Evolutionary conservation across 2,329 filamentous ascomycete species (phyloP), one percentile per base, ranked within the genome.

Genomic region (Claviceps quebecensis): DNA sequence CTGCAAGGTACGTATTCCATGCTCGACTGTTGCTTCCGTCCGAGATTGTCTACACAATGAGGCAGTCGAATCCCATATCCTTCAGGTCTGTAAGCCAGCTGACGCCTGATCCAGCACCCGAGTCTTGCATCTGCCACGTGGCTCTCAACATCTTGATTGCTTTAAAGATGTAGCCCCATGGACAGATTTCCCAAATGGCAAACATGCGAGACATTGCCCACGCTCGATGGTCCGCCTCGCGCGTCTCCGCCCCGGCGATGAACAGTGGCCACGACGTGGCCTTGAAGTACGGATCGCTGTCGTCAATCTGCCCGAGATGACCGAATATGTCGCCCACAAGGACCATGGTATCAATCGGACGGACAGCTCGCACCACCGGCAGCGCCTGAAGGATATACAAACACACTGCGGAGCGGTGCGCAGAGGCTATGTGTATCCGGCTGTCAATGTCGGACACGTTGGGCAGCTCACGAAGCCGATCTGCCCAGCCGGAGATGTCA

Each of bases 231-330:
- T 66, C 63, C 0, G 65, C 61, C 50, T 75, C 69, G 43, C 69
- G 68, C 3, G 74, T 73, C 57, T 80, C 77, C 0, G 76, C 76
- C 1, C 77, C 77, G 2, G 74, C 75, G 34, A 81, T 70, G 55
- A 80, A 80, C 0, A 76, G 68, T 1, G 77, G 76, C 77, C 77
- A 81, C n/a, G 73, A 73, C 2, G 76, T 78, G 7, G 74, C 77
- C 59, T 79, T 80, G 66, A 78, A 80, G 43, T 78, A 69, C 6
- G 71, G 69, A 57, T 77, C 74, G 2, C 67, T 61, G 19, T 70
- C 68, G 29, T 66, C 67, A 38, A 81, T 69, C 50, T 68, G 64
- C 5, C 70, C 71, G 23, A 80, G 65, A 53, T 78, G 72, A n/a
- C 63, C 57, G 2, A 79, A 63, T 39, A 77, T 74, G 37, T 77